phyloP scores from a whole-genome alignment of 352 stramenopile species.

The Phytophthora idaei region DNA sequence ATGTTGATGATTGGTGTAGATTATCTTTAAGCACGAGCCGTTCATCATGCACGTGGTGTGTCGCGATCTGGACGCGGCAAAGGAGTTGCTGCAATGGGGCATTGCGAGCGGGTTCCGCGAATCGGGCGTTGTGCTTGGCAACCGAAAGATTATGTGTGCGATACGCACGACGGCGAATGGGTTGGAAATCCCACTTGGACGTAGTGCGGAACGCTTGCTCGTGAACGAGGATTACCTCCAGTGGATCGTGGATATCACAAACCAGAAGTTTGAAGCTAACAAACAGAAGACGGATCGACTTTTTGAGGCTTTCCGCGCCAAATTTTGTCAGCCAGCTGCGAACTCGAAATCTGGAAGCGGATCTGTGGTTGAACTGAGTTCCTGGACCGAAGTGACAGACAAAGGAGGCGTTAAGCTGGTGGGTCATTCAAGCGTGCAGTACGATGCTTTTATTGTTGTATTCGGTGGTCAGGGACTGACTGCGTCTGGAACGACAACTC shows the following conservation, averaged over 20 bases:
- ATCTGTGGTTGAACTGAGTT: constrained; percentile 28
- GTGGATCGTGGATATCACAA: constrained; percentile 82
- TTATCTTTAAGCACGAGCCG: constrained; percentile 92
- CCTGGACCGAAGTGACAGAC: constrained; percentile 25
- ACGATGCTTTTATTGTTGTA: constrained; percentile 52
- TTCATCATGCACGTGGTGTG: constrained; percentile 94
- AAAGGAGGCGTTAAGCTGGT: constrained; percentile 55
- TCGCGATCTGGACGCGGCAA: constrained; percentile 74
- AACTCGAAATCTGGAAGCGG: not conserved
- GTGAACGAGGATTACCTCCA: constrained; percentile 71
- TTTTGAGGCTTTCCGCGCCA: constrained; percentile 57
- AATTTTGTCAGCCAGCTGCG: constrained; percentile 39
- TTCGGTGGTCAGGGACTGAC: constrained; percentile 77
- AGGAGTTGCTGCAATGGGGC: constrained; percentile 83
- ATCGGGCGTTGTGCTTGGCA: constrained; percentile 87
- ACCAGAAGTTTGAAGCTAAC: constrained; percentile 87
- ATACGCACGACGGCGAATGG: constrained; percentile 89
- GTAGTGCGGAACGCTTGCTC: constrained; percentile 51
- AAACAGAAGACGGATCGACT: constrained; percentile 75
- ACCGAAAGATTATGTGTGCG: constrained; percentile 90
- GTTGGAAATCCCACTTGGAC: constrained; percentile 88
- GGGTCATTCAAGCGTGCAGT: constrained; percentile 66
- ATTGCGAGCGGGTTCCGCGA: constrained; percentile 88
- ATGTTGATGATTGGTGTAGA: constrained; percentile 26
- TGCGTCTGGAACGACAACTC: constrained; percentile 59